Evolutionary conservation across 179 eudicot genomes (phyloP).

Genomic region (Nepenthes alata): DNA sequence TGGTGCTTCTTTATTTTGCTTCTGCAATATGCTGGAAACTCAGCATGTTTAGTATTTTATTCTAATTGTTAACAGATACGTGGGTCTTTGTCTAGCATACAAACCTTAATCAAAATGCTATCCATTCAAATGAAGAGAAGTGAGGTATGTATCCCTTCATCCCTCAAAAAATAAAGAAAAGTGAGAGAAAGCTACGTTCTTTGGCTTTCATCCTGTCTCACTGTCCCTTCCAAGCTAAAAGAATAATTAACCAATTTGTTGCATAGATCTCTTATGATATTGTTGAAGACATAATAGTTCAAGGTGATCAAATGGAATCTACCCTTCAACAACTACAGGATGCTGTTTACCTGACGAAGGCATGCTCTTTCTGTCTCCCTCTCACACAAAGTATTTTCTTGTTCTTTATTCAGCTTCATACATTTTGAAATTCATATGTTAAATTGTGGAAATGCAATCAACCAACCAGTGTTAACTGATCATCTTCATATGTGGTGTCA

Average conservation of each 20-base stretch:
- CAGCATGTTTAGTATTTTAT: conserved; percentile 4
- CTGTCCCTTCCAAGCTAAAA: background rate
- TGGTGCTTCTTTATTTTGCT: conserved; percentile 5
- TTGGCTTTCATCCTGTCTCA: background rate
- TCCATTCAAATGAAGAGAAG: conserved; percentile 53
- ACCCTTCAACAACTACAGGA: conserved; percentile 87
- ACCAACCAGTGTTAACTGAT: too few relatives aligned
- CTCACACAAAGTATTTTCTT: background rate
- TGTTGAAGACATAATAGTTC: conserved; percentile 68
- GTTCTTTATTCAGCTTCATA: background rate
- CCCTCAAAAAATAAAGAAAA: background rate
- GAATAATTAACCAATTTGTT: conserved; percentile 7
- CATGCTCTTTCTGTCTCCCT: conserved; percentile 10
- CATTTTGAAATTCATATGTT: too few relatives aligned
- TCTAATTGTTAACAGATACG: conserved; percentile 49
- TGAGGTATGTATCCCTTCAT: conserved; percentile 43
- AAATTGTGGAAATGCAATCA: too few relatives aligned
- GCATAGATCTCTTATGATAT: conserved; percentile 71
- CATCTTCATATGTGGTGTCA: too few relatives aligned
- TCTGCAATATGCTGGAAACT: background rate
- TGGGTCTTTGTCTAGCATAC: conserved; percentile 84
- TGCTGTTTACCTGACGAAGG: conserved; percentile 92
- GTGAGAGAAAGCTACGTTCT: too few relatives aligned
- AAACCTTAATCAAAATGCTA: conserved; percentile 64
- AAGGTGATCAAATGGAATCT: conserved; percentile 67